Evolutionary conservation across 805 yeast species (phyloP).

Genomic region (Zygosaccharomyces kombuchaensis): DNA sequence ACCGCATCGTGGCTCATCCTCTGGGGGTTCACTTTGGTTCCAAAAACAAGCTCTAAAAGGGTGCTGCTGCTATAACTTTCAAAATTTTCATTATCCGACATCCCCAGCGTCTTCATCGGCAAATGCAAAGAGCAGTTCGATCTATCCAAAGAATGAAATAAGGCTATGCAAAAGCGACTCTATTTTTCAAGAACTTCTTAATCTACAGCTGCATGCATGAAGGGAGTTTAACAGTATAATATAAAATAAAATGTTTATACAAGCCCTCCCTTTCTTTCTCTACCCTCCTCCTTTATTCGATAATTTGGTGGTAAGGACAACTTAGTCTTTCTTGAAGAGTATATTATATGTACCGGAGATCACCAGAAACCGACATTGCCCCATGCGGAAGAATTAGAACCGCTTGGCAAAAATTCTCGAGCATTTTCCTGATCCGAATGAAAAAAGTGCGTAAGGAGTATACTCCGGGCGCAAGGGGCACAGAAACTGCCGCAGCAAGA

Average conservation of each 20-base stretch:
- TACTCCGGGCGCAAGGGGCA: background rate
- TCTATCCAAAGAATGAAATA: background rate
- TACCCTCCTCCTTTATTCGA: background rate
- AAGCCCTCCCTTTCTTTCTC: background rate
- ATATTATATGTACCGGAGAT: conserved; percentile 3
- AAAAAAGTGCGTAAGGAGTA: background rate
- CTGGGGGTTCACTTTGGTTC: conserved; percentile 49
- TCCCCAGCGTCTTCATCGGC: conserved; percentile 2
- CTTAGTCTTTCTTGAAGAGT: background rate
- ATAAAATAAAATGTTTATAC: background rate
- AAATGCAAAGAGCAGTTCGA: background rate
- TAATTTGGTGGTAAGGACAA: background rate
- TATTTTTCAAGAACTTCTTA: no score
- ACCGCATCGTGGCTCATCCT: conserved; percentile 45
- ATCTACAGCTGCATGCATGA: no score
- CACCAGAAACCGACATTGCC: conserved; percentile 3
- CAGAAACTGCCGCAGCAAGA: background rate
- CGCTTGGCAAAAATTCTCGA: conserved; percentile 2
- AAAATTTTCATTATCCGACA: background rate
- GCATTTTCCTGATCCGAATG: background rate
- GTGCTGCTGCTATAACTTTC: conserved; percentile 8
- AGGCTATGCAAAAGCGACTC: background rate
- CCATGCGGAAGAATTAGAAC: background rate
- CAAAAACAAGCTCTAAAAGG: conserved; percentile 40
- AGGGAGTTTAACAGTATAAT: no score